Evolutionary conservation across 768 basidiomycete species (phyloP), one percentile per base, ranked within the genome.

Genomic region (Macrocybe gigantea): DNA sequence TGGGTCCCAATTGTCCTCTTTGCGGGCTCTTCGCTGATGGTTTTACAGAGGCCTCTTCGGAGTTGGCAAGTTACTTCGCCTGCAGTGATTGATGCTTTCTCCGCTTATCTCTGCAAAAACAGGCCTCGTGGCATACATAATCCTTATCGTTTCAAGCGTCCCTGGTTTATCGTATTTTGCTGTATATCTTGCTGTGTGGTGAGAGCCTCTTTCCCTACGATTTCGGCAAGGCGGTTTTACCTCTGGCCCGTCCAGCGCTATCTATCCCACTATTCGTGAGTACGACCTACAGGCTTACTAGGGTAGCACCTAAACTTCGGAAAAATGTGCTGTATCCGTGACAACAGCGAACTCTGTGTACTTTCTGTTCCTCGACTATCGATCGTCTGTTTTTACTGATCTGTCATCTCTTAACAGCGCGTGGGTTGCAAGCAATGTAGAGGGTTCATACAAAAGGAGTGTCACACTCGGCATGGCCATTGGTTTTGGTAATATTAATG

Each of bases 91-190:
- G 7, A 29, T 38, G 38, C 13, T 33, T 32, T 5, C 12, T 14
- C 8, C 11, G 1, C 38, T 45, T 33, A 30, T 31, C n/a, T 38
- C 14, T 12, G 22, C 12, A 48, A 14, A 4, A 33, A 45, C 43
- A 66, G 77, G 79, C 36, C 58, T 80, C 39, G 70, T 68, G 5
- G 84, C 79, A 30, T 89, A 88, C 57, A 78, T 82, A 50, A 84
- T 88, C 44, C 67, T 88, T 46, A 75, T 85, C 13, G 64, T 65
- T 38, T 85, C 85, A 1, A 74, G 64, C 29, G 78, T 67, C 14
- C 71, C 82, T n/a, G 75, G 73, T 2, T 59, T 87, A 36, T 86
- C 83, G 5, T 88, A 88, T 59, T 85, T 87, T 53, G 84, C 84
- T 4, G 78, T 80, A 15, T 89, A 77, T 59, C 65, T 88, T 4